Conservation (phyloP, 1,284 basidiomycete genomes). For the Ganoderma boninense region DNA sequence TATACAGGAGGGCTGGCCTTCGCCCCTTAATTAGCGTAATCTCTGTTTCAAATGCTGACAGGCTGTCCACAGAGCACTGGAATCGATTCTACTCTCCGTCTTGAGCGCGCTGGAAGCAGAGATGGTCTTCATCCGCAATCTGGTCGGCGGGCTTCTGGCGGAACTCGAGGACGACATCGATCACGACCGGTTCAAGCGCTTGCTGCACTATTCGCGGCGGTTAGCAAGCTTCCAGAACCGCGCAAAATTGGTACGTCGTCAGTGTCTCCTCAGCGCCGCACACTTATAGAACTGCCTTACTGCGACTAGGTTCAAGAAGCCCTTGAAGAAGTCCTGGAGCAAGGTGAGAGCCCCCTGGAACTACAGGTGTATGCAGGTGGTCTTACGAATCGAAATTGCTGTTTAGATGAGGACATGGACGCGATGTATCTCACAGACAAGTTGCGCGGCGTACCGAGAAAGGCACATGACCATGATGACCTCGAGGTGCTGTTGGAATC, state of each 20-base stretch:
- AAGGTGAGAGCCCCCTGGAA: slow-evolving; percentile 60
- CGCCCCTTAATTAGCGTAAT: not conserved
- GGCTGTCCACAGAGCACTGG: slow-evolving; percentile 71
- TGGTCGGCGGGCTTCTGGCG: slow-evolving; percentile 88
- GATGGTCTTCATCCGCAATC: slow-evolving; percentile 88
- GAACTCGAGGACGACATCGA: slow-evolving; percentile 95
- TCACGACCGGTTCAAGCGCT: slow-evolving; percentile 88
- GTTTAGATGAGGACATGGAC: slow-evolving; percentile 88
- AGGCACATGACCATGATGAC: slow-evolving; percentile 87
- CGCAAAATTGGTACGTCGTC: slow-evolving; percentile 70
- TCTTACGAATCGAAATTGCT: not conserved
- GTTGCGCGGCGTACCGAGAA: slow-evolving; percentile 63
- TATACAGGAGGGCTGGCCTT: not conserved
- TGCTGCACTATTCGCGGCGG: slow-evolving; percentile 90
- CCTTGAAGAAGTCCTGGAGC: slow-evolving; percentile 89
- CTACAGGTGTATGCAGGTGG: not conserved
- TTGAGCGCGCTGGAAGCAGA: slow-evolving; percentile 92
- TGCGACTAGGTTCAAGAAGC: slow-evolving; percentile 81
- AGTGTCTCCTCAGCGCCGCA: not conserved
- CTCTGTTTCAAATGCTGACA: not conserved
- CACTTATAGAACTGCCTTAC: slow-evolving; percentile 8
- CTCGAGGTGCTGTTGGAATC: slow-evolving; percentile 93
- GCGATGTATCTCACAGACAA: slow-evolving; percentile 93
- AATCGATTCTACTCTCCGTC: slow-evolving; percentile 90
- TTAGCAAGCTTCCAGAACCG: slow-evolving; percentile 89